Evolutionary conservation across 768 basidiomycete genomes (phyloP).

Genomic region (Cyathus striatus): DNA sequence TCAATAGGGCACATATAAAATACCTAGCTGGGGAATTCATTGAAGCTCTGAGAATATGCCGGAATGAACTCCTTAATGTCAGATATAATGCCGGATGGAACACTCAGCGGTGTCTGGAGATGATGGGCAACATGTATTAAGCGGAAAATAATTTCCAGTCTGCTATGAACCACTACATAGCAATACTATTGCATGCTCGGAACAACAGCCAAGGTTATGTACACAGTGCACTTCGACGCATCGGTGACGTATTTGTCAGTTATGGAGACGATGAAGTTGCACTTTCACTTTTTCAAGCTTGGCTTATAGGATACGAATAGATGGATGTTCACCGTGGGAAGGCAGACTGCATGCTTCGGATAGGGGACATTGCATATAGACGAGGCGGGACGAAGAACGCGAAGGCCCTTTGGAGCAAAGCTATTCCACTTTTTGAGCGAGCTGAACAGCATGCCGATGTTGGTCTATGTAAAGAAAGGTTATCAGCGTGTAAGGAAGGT

Average conservation of each 20-base stretch:
- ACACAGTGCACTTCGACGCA: background rate
- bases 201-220: background rate
- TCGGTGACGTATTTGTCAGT: background rate
- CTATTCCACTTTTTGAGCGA: background rate
- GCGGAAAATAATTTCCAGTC: background rate
- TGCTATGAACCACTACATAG: background rate
- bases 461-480: too few species aligned
- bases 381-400: background rate
- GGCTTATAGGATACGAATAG: background rate
- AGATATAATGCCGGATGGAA: background rate
- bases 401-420: background rate
- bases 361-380: background rate
- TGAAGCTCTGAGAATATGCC: background rate
- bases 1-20: background rate
- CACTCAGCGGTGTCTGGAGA: background rate
- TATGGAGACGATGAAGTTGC: background rate
- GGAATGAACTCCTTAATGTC: background rate
- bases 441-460: too few species aligned
- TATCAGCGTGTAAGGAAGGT: too few species aligned
- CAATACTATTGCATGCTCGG: background rate
- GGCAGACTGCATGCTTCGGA: background rate
- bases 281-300: background rate
- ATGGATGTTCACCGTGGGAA: background rate
- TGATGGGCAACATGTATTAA: background rate
- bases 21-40: background rate